Base-by-base conservation (phyloP, 1,284 basidiomycete genomes). In the Moesziomyces antarcticus region DNA sequence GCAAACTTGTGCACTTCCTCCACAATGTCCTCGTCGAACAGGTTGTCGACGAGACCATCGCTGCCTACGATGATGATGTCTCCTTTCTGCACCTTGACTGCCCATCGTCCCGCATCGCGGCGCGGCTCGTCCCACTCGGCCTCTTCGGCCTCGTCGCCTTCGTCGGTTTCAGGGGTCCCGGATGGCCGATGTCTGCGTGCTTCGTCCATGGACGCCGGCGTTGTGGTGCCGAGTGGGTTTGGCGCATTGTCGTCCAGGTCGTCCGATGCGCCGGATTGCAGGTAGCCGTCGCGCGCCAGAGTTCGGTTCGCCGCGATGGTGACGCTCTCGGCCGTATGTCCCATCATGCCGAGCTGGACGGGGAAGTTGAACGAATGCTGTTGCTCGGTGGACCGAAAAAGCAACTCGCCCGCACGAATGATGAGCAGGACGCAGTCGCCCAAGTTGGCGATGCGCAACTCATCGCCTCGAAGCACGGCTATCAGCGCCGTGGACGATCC, bases 341-440 rank as follows among this genome's bases (percentile, higher is more conserved):
- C 80, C 81, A 83, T 87, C 14, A 94, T 93, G 1, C 93, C 93
- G 1, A 97, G 88, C 84, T 95, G 93, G 7, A 92, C 88, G 0
- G 93, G 94, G 48, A 92, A 94, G 84, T 97, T 97, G 86, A 97
- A 96, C 81, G 91, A 86, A 88, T 94, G 95, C 89, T 95, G 95
- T 91, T 97, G 96, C 85, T 97, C 95, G 57, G 92, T 89, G 47
- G 90, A 93, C 43, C 94, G 88, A 89, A 94, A 97, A 3, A 91
- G 89, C 43, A 96, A 88, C 66, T 90, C 87, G 16, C 91, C 90
- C 5, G 88, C 88, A 7, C 93, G 88, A 27, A 97, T 89, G 43
- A 96, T 87, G 87, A 93, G 91, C 22, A 92, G 89, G 13, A 81
- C 79, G 82, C 93, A 96, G 84, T 98, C 95, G 21, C 95, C 95